Base-by-base conservation (phyloP, 169 alveolate genomes). In the Cryptosporidium baileyi region DNA sequence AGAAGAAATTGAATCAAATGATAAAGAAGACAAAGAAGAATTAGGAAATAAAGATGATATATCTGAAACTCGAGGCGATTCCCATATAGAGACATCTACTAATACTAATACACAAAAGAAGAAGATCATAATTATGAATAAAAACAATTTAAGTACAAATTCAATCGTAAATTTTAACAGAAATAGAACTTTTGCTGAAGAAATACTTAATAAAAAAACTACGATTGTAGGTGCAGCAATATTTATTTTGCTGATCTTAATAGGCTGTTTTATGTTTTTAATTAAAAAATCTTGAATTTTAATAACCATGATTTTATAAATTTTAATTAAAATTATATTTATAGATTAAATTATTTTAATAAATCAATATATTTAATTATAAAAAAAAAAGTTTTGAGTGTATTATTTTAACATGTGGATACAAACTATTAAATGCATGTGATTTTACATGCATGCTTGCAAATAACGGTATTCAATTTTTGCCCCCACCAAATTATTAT, bases 361-460 rank as follows among this genome's bases (percentile, higher is more conserved):
- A 47, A 47, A 47, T n/a, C n/a, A n/a, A n/a, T n/a, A n/a, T n/a
- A n/a, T n/a, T n/a, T n/a, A n/a, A n/a, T n/a, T n/a, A n/a, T n/a
- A n/a, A n/a, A n/a, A n/a, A n/a, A n/a, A n/a, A n/a, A n/a, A n/a
- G n/a, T n/a, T n/a, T n/a, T n/a, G n/a, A n/a, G n/a, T n/a, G n/a
- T n/a, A n/a, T n/a, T n/a, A n/a, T n/a, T n/a, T n/a, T n/a, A n/a
- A n/a, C n/a, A n/a, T n/a, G n/a, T n/a, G n/a, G n/a, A n/a, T n/a
- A n/a, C n/a, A n/a, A n/a, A 0, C 51, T 30, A 36, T 4, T 28
- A 28, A 38, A 1, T 2, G 85, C 85, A 74, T 54, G 67, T 57
- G 41, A 47, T 13, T 74, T 38, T 34, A 60, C 74, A 74, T 74
- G 65, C 67, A 74, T 74, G 85, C 67, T 38, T 51, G 67, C 67